Evolutionary conservation across 148 eudicot species (phyloP), one percentile per base, ranked within the genome.

Genomic region (Rhododendron griersonianum): DNA sequence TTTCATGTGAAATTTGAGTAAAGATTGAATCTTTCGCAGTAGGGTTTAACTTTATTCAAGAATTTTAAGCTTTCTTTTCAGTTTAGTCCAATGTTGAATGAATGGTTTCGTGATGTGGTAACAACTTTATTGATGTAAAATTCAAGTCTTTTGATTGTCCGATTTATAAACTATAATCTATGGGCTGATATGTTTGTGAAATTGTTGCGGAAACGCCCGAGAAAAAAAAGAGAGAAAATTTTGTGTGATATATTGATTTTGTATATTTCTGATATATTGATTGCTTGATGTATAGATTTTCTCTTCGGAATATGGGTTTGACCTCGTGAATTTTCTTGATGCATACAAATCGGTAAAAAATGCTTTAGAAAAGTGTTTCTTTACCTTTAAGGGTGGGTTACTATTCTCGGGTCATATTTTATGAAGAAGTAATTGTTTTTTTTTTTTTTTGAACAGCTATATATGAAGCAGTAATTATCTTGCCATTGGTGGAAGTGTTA

Each of bases 31-130:
- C 57, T 45, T 65, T 84, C 30, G 79, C 41, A 28, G 9, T 84
- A 71, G 85, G 79, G 85, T 69, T 83, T 84, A 41, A 84, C 33
- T 84, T n/a, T 69, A 28, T 83, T 83, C 28, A 71, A 83, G 59
- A 83, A 69, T 30, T 83, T 65, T 45, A 13, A 4, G 19, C 41
- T 82, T 6, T 57, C 48, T 41, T 41, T 41, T 19, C 75, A 39
- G 51, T 39, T 6, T 81, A 57, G 41, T 37, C 57, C 84, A 35
- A 39, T 41, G 30, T 23, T 39, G 33, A 47, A 41, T 37, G 75
- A 44, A 65, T 44, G 48, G 45, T 21, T 53, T 82, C 25, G 11
- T 41, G 53, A 67, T 83, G 37, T 44, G 10, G 45, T 41, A 83
- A 83, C 23, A 83, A 3, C 37, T 44, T 81, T 47, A 28, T 16